Conservation (phyloP, 192 early-diverging fungal species). For the Gigaspora rosea region DNA sequence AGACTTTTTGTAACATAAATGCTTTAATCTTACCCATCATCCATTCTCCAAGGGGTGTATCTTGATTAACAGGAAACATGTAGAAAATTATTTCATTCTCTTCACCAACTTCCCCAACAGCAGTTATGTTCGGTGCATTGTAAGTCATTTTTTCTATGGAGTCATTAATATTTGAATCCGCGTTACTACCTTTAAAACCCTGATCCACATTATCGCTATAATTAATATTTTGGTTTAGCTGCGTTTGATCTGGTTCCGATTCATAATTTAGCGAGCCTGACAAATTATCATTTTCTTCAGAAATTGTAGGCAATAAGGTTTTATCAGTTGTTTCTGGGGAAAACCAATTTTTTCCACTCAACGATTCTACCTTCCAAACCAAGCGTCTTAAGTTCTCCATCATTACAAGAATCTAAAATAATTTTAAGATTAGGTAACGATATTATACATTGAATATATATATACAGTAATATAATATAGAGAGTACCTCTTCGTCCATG, state of each 20-base stretch:
- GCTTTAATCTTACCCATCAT: slow-evolving; percentile 10
- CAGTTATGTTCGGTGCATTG: neutral
- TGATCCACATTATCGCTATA: neutral
- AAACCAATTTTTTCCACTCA: neutral
- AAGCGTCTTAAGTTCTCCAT: slow-evolving; percentile 23
- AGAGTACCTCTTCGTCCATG: neutral
- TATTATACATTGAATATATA: no score
- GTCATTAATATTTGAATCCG: no score
- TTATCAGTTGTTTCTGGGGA: neutral
- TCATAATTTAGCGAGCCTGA: neutral
- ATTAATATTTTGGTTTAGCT: neutral
- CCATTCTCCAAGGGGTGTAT: slow-evolving; percentile 24
- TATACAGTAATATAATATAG: no score
- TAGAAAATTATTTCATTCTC: neutral
- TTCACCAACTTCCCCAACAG: slow-evolving; percentile 11
- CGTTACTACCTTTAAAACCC: neutral
- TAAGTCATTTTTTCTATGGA: neutral
- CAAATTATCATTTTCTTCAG: neutral
- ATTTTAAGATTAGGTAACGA: neutral
- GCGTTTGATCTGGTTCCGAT: neutral
- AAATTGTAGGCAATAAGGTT: slow-evolving; percentile 8
- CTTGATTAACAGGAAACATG: slow-evolving; percentile 22
- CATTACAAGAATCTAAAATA: slow-evolving; percentile 26
- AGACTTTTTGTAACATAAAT: neutral
- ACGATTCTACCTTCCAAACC: slow-evolving; percentile 21